A percentile compares a stretch with the other conserved stretches of the same genome.
phyloP scores from a whole-genome alignment of 1,139 yeast genomes.

The Kurtzmaniella quercitrusa region DNA sequence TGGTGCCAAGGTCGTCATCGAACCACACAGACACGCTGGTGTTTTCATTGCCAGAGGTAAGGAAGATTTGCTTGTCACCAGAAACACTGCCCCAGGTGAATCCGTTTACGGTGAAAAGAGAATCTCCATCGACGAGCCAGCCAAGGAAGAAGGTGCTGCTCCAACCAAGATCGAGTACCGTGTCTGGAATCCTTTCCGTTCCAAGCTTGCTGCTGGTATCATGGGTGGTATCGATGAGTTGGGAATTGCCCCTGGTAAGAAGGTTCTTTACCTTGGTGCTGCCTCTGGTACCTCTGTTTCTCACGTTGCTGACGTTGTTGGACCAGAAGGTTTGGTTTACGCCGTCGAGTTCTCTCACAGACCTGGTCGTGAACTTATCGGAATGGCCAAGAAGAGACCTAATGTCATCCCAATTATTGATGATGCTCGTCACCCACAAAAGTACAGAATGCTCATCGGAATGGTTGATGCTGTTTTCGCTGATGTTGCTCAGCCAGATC shows the following conservation, averaged over 20 bases:
- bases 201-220: slow-evolving; percentile 99
- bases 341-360: slow-evolving; percentile 99
- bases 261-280: slow-evolving; percentile 96
- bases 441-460: slow-evolving; percentile 97
- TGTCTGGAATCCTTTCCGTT: slow-evolving; percentile 99
- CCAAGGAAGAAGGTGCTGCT: slow-evolving; percentile 79
- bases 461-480: slow-evolving; percentile 99
- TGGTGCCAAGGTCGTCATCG: slow-evolving; percentile 94
- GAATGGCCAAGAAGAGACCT: slow-evolving; percentile 99
- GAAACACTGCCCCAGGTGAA: slow-evolving; percentile 97
- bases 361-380: slow-evolving; percentile 98
- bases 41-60: slow-evolving; percentile 99
- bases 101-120: slow-evolving; percentile 98
- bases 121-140: slow-evolving; percentile 87
- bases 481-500: slow-evolving; percentile 99
- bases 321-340: slow-evolving; percentile 97
- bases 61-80: slow-evolving; percentile 96
- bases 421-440: slow-evolving; percentile 99
- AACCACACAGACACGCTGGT: slow-evolving; percentile 98
- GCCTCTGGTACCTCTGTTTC: slow-evolving; percentile 99
- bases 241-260: slow-evolving; percentile 96
- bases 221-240: slow-evolving; percentile 99
- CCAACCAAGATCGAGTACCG: slow-evolving; percentile 97
- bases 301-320: slow-evolving; percentile 96
- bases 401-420: slow-evolving; percentile 97